Conservation (phyloP, 2,329 filamentous ascomycete species). For the Blastomyces percursus region DNA sequence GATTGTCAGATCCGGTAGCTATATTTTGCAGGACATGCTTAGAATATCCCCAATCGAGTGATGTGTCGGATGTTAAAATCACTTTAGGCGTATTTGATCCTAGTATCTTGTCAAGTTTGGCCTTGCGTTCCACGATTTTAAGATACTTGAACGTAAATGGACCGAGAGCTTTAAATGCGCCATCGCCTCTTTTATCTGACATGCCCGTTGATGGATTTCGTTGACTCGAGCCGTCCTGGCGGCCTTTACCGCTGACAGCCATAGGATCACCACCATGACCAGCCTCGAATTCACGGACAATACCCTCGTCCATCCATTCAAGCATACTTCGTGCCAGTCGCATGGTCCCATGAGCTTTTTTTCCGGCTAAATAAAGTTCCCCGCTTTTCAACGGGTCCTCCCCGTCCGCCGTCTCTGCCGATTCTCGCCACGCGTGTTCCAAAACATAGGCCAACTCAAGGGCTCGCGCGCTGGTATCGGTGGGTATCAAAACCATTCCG, state of each 20-base stretch:
- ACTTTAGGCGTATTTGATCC: constrained; percentile 49
- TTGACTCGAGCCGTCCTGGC: constrained; percentile 32
- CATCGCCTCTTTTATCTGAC: constrained; percentile 30
- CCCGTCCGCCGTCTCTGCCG: constrained; percentile 44
- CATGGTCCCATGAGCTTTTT: constrained; percentile 78
- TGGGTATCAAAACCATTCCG: constrained; percentile 84
- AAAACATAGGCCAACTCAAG: constrained; percentile 84
- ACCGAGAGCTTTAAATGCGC: constrained; percentile 40
- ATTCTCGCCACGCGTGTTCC: constrained; percentile 78
- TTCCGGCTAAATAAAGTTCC: constrained; percentile 69
- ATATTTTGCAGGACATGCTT: constrained; percentile 65
- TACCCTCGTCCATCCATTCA: constrained; percentile 97
- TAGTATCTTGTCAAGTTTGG: constrained; percentile 63
- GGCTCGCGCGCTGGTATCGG: constrained; percentile 89
- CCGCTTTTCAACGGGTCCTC: constrained; percentile 41
- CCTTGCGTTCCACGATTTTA: constrained; percentile 68
- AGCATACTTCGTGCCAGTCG: constrained; percentile 88
- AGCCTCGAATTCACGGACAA: constrained; percentile 82
- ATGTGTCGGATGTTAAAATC: constrained; percentile 81
- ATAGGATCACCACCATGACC: constrained; percentile 32
- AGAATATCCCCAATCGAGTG: constrained; percentile 90
- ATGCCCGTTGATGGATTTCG: constrained; percentile 20
- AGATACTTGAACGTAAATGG: constrained; percentile 88
- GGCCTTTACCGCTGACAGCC: constrained; percentile 23
- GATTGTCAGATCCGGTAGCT: constrained; percentile 64